Percentiles rank a stretch among this genome's conserved stretches.
phyloP scores from a whole-genome alignment of 176 grass and related monocot genomes.

The Zizania latifolia region DNA sequence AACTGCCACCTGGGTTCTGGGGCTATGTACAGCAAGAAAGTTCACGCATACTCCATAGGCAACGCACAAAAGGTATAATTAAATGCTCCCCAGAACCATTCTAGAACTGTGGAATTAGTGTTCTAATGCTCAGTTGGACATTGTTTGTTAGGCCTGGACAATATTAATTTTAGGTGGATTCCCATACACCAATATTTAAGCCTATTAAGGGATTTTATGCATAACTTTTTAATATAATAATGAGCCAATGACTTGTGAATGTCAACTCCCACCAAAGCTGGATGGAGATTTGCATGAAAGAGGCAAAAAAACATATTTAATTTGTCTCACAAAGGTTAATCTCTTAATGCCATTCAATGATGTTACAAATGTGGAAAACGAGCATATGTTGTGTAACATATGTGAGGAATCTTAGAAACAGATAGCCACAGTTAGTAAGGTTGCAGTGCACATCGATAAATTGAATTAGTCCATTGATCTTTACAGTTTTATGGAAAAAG shows the following conservation, averaged over 20 bases:
- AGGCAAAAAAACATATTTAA: neutral
- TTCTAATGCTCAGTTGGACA: neutral
- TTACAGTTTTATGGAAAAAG: neutral
- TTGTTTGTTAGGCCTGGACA: neutral
- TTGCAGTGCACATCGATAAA: neutral
- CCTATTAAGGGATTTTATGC: neutral
- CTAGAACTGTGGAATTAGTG: neutral
- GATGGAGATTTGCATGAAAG: neutral
- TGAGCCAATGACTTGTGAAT: neutral
- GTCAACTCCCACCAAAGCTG: neutral
- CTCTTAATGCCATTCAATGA: neutral
- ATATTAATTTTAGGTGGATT: neutral
- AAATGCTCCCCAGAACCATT: neutral
- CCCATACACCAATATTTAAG: neutral
- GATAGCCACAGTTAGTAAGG: neutral
- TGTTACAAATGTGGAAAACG: neutral
- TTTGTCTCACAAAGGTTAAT: neutral
- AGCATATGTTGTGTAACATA: constrained; percentile 2
- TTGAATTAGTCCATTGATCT: neutral
- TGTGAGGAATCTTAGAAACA: neutral
- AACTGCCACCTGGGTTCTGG: neutral
- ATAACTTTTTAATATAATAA: neutral
- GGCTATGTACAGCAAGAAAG: neutral
- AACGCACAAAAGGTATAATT: neutral
- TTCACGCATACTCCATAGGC: neutral